Conservation (phyloP, 2,329 filamentous ascomycete genomes). For the Canariomyces notabilis region DNA sequence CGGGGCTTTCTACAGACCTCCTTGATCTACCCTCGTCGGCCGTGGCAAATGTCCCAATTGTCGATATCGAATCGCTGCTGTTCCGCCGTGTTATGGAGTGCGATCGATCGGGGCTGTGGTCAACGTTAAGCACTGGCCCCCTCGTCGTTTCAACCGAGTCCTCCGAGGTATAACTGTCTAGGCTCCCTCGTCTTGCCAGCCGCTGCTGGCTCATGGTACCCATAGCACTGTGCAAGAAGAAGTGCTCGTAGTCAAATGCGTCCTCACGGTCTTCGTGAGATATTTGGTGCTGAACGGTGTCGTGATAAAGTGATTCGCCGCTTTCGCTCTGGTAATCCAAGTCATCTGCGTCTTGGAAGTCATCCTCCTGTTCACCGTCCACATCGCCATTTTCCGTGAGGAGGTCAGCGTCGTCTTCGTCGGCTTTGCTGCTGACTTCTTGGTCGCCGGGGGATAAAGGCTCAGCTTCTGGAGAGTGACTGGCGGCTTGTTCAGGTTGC, state of each 20-base stretch:
- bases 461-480: slow-evolving; percentile 12
- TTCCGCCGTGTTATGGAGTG: slow-evolving; percentile 33
- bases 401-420: slow-evolving; percentile 37
- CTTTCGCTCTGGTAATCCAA: slow-evolving; percentile 55
- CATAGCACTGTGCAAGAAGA: slow-evolving; percentile 90
- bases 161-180: slow-evolving; percentile 53
- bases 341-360: slow-evolving; percentile 33
- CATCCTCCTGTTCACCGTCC: slow-evolving; percentile 26
- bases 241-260: slow-evolving; percentile 94
- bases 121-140: slow-evolving; percentile 35
- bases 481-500: slow-evolving; percentile 20
- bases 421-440: slow-evolving; percentile 28
- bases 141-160: slow-evolving; percentile 59
- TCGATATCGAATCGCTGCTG: slow-evolving; percentile 47
- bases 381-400: slow-evolving; percentile 36
- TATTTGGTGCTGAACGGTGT: slow-evolving; percentile 52
- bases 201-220: slow-evolving; percentile 62
- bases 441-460: slow-evolving; percentile 15
- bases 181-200: slow-evolving; percentile 42
- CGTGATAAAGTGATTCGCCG: slow-evolving; percentile 59
- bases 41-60: slow-evolving; percentile 52
- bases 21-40: slow-evolving; percentile 47
- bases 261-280: slow-evolving; percentile 92
- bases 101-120: slow-evolving; percentile 14
- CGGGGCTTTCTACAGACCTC: slow-evolving; percentile 27